These are phyloP conservation scores for Auriscalpium vulgare DNA, from an alignment of 768 basidiomycete genomes.

Conservation along the genomic window DNA sequence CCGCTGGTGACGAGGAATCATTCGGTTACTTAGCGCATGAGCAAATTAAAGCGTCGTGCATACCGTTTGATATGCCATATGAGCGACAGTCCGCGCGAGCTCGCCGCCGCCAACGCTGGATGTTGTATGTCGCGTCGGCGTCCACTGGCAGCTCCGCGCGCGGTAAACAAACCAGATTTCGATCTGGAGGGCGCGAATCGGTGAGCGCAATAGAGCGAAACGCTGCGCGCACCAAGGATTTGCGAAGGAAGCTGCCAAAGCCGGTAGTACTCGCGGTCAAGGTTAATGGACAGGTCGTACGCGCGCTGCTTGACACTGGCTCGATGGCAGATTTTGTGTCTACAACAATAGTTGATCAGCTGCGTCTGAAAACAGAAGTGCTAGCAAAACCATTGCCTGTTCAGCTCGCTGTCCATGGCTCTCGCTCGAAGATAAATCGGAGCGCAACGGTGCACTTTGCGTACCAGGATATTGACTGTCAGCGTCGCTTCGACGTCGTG, in stretches of 20 bases:
- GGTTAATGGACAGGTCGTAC: slow-evolving; percentile 15
- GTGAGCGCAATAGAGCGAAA: background rate
- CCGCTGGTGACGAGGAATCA: background rate
- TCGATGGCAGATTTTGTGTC: slow-evolving; percentile 28
- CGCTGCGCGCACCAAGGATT: background rate
- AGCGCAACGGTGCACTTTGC: slow-evolving; percentile 17
- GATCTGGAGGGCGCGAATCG: background rate
- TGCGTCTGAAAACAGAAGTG: slow-evolving; percentile 14
- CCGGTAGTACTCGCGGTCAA: slow-evolving; percentile 6
- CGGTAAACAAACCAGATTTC: background rate
- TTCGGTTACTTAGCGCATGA: background rate
- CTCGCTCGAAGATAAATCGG: slow-evolving; percentile 29
- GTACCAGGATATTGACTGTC: slow-evolving; percentile 29
- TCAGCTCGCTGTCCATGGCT: slow-evolving; percentile 35
- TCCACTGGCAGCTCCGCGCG: too few species aligned
- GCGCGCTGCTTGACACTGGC: slow-evolving; percentile 19
- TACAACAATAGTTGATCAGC: slow-evolving; percentile 20
- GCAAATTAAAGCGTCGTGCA: background rate
- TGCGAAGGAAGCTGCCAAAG: slow-evolving; percentile 1
- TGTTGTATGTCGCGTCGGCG: background rate
- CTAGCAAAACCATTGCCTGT: slow-evolving; percentile 27
- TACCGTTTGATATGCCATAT: background rate
- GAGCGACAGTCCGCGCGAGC: background rate
- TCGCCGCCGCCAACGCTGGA: background rate
- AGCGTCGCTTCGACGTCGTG: slow-evolving; percentile 17